Conservation (phyloP, 2,329 filamentous ascomycete genomes). For the Leptographium flavum region DNA sequence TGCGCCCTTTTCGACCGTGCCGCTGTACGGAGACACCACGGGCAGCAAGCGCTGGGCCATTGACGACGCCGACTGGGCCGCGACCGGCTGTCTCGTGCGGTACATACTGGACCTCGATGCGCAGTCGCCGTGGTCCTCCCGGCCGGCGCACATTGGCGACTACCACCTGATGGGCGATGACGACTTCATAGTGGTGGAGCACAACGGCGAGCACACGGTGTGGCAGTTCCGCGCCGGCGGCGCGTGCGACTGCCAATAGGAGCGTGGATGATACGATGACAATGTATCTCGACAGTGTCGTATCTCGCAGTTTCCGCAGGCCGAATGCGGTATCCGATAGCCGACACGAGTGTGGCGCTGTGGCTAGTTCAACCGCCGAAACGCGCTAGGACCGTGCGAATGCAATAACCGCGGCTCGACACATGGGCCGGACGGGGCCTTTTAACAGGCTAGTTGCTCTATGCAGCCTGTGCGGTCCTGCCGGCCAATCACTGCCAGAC, state of each 20-base stretch:
- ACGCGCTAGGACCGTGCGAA: neutral
- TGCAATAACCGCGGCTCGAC: neutral
- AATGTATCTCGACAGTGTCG: no score
- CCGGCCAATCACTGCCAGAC: neutral
- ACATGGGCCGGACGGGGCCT: no score
- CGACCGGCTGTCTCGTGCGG: conserved; percentile 5
- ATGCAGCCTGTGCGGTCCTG: no score
- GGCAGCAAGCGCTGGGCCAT: no score
- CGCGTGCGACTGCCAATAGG: no score
- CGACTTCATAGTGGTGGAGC: conserved; percentile 9
- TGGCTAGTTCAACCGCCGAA: no score
- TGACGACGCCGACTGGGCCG: conserved; percentile 8
- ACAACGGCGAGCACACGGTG: conserved; percentile 7
- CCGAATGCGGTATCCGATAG: no score
- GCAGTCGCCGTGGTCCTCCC: neutral
- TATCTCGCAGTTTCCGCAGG: no score
- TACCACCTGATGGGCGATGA: conserved; percentile 10
- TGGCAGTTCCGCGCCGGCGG: conserved; percentile 8
- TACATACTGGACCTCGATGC: conserved; percentile 10
- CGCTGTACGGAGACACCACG: conserved; percentile 6
- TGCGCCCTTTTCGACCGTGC: conserved; percentile 7
- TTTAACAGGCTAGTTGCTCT: neutral
- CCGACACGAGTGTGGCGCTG: no score
- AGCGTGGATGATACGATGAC: no score
- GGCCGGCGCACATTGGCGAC: conserved; percentile 4